phyloP scores from a whole-genome alignment of 2,329 filamentous ascomycete genomes.

The Alternaria triticimaculans region DNA sequence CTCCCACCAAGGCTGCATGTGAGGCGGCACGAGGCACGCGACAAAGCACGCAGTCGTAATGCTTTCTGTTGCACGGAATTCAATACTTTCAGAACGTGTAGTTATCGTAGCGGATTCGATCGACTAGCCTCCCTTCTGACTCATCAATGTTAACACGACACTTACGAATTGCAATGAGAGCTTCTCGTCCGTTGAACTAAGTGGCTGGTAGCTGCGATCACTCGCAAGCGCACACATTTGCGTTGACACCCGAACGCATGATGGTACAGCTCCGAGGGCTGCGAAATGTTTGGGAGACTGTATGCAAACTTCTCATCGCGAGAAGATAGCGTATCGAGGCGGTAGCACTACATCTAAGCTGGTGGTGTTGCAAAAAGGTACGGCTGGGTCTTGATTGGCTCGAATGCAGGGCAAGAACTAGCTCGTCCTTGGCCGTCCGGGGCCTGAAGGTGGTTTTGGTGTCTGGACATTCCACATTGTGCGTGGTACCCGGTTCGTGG shows the following conservation, averaged over 20 bases:
- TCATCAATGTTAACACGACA: not conserved
- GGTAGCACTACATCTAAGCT: not conserved
- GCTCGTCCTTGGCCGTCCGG: not conserved
- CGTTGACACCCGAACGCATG: not conserved
- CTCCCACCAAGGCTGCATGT: not conserved
- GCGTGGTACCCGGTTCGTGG: not conserved
- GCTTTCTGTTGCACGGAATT: not conserved
- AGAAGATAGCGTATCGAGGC: not conserved
- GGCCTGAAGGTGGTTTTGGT: not conserved
- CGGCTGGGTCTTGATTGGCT: not conserved
- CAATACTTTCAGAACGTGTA: not conserved
- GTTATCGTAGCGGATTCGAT: not conserved
- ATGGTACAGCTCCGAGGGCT: not conserved
- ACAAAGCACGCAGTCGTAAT: not conserved
- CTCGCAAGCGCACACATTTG: not conserved
- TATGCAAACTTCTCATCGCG: not conserved
- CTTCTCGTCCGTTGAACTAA: not conserved
- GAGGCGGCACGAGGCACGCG: not conserved
- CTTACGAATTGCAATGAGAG: not conserved
- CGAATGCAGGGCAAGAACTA: not conserved
- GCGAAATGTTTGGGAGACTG: not conserved
- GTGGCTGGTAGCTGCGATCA: not conserved
- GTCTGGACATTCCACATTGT: not conserved
- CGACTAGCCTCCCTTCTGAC: not conserved
- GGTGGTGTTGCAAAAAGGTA: constrained; percentile 1